Conservation (phyloP, 768 basidiomycete genomes). For the Daedalea quercina region DNA sequence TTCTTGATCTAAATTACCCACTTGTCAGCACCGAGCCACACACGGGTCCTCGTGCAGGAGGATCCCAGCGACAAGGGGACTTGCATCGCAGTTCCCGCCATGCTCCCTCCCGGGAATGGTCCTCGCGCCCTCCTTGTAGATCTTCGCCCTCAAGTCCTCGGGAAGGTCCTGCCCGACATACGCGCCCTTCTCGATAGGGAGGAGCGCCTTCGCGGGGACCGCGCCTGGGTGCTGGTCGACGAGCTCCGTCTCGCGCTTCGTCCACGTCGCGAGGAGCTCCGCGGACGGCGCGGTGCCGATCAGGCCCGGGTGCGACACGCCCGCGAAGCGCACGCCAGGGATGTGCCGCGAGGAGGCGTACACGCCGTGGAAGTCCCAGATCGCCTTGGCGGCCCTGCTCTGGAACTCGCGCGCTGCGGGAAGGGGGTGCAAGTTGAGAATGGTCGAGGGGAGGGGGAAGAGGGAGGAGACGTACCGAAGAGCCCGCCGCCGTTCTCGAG, state of each 20-base stretch:
- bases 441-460: neutral
- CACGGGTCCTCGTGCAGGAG: neutral
- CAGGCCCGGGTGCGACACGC: slow-evolving; percentile 69
- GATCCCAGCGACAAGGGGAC: slow-evolving; percentile 6
- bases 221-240: slow-evolving; percentile 45
- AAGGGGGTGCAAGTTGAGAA: neutral
- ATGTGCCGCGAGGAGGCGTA: slow-evolving; percentile 73
- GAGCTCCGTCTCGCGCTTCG: slow-evolving; percentile 59
- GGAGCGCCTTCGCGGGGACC: slow-evolving; percentile 61
- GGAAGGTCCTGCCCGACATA: slow-evolving; percentile 65
- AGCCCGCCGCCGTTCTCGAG: slow-evolving; percentile 67
- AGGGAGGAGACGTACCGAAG: slow-evolving; percentile 39
- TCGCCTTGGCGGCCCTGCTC: slow-evolving; percentile 67
- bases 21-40: neutral
- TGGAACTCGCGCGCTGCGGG: slow-evolving; percentile 54
- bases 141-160: slow-evolving; percentile 40
- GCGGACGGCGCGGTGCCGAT: slow-evolving; percentile 73
- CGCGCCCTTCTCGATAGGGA: slow-evolving; percentile 51
- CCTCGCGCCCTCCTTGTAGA: slow-evolving; percentile 61
- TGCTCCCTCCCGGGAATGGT: slow-evolving; percentile 76
- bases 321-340: slow-evolving; percentile 74
- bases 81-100: slow-evolving; percentile 70
- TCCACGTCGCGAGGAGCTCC: slow-evolving; percentile 71
- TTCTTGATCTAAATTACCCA: slow-evolving; percentile 55
- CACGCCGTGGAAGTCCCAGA: slow-evolving; percentile 74